phyloP scores from a whole-genome alignment of 306 rosid genomes.

The Fragaria nilgerrensis region DNA sequence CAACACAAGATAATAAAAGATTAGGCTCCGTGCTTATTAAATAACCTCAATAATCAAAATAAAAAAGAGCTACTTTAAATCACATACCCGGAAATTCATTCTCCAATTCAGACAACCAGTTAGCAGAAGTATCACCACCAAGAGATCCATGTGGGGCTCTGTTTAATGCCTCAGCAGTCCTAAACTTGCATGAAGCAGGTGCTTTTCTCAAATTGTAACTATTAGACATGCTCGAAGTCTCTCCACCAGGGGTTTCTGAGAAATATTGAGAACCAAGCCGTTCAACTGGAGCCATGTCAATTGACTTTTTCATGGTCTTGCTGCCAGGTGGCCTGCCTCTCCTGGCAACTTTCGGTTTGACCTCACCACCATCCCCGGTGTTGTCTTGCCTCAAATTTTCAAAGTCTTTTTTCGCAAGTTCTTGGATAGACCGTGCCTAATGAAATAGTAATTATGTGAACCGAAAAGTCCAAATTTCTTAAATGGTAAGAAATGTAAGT shows the following conservation, averaged over 20 bases:
- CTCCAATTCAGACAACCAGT: conserved; percentile 74
- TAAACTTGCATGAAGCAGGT: conserved; percentile 37
- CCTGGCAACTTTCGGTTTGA: conserved; percentile 58
- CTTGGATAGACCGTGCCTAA: conserved; percentile 89
- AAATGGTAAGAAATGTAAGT: conserved; percentile 3
- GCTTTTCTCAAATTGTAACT: conserved; percentile 73
- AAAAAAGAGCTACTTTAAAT: conserved; percentile 5
- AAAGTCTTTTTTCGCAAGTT: conserved; percentile 82
- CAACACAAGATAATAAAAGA: conserved; percentile 18
- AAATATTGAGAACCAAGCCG: conserved; percentile 49
- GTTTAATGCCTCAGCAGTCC: conserved; percentile 42
- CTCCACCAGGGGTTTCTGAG: conserved; percentile 66
- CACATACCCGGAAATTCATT: conserved; percentile 79
- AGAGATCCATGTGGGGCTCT: conserved; percentile 40
- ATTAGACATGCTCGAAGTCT: conserved; percentile 49
- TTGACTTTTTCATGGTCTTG: conserved; percentile 52
- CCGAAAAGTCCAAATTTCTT: conserved; percentile 10
- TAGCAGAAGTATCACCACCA: conserved; percentile 51
- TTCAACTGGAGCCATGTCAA: conserved; percentile 47
- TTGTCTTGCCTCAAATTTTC: conserved; percentile 82
- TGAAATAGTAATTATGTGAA: conserved; percentile 19
- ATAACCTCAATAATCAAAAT: conserved; percentile 9
- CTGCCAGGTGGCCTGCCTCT: conserved; percentile 97
- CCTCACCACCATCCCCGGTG: conserved; percentile 49
- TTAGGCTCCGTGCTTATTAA: background rate